phyloP scores from a whole-genome alignment of 1,284 basidiomycete genomes.

The Pseudozyma sp. region DNA sequence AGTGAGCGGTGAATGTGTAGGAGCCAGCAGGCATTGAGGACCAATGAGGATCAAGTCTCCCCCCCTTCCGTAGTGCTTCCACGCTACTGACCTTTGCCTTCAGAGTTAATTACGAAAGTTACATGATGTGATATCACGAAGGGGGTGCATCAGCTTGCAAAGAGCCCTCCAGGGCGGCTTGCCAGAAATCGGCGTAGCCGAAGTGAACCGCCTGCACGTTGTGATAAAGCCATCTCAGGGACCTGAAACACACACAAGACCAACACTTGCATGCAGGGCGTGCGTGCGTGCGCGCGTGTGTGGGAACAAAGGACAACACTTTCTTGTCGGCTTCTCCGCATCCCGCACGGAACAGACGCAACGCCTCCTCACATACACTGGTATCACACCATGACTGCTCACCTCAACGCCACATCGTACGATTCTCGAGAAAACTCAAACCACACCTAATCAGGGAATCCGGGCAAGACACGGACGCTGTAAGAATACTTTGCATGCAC shows the following conservation, averaged over 20 bases:
- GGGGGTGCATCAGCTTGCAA: too few relatives aligned
- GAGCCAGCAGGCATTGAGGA: too few relatives aligned
- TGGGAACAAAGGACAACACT: constrained; percentile 1
- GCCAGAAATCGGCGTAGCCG: too few relatives aligned
- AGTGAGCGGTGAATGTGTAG: constrained; percentile 5
- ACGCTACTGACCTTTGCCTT: background rate
- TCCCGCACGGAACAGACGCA: constrained; percentile 1
- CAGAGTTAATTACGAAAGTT: too few relatives aligned
- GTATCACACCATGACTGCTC: too few relatives aligned
- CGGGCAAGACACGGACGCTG: background rate
- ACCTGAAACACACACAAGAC: constrained; percentile 27
- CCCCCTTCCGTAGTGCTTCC: background rate
- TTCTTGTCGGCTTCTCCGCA: constrained; percentile 7
- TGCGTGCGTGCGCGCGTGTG: background rate
- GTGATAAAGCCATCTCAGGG: constrained; percentile 3
- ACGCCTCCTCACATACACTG: background rate
- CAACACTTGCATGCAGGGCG: constrained; percentile 2
- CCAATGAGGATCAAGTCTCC: too few relatives aligned
- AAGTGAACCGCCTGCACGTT: too few relatives aligned
- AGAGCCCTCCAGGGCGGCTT: too few relatives aligned
- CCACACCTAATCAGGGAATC: background rate
- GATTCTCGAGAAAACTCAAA: background rate
- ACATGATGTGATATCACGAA: too few relatives aligned
- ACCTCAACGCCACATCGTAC: too few relatives aligned
- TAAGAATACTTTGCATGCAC: background rate